Percentiles rank a stretch among this genome's conserved stretches.
Conservation (phyloP, 495 filamentous ascomycete genomes). For the Neurospora sp. region DNA sequence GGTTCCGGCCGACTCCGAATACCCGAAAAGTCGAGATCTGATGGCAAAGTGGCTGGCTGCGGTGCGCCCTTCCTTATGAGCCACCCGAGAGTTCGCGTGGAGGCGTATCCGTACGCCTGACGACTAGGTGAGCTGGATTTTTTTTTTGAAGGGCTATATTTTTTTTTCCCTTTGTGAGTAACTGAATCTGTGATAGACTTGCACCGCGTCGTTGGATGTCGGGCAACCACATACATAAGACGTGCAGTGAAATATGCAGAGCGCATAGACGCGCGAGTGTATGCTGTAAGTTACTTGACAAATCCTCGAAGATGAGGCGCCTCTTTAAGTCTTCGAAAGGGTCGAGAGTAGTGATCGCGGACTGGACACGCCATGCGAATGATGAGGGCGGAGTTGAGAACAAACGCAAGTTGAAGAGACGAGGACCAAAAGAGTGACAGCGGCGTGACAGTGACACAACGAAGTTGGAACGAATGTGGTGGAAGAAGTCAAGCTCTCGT, state of each 20-base stretch:
- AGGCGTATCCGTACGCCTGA: not conserved
- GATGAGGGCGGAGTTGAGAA: not conserved
- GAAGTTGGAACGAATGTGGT: not conserved
- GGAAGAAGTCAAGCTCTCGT: not conserved
- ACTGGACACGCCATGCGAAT: not conserved
- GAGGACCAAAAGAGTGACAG: not conserved
- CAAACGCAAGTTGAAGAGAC: not conserved
- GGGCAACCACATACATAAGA: not conserved
- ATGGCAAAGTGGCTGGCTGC: not conserved
- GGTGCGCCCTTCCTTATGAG: not conserved
- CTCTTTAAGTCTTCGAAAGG: not conserved
- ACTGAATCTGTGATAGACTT: not conserved
- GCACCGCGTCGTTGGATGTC: not conserved
- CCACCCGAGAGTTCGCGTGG: not conserved
- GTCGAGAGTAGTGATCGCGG: not conserved
- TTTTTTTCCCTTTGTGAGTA: not conserved
- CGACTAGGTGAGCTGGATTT: not conserved
- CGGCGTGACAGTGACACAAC: not conserved
- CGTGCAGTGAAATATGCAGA: slow-evolving; percentile 32
- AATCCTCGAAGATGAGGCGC: not conserved
- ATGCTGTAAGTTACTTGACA: slow-evolving; percentile 17
- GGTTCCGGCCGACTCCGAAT: not conserved
- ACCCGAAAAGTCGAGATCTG: not conserved
- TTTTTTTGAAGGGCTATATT: not conserved
- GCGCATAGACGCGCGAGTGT: slow-evolving; percentile 74